Conservation (phyloP, 2,329 filamentous ascomycete species). For the Pestalotiopsis sp. region DNA sequence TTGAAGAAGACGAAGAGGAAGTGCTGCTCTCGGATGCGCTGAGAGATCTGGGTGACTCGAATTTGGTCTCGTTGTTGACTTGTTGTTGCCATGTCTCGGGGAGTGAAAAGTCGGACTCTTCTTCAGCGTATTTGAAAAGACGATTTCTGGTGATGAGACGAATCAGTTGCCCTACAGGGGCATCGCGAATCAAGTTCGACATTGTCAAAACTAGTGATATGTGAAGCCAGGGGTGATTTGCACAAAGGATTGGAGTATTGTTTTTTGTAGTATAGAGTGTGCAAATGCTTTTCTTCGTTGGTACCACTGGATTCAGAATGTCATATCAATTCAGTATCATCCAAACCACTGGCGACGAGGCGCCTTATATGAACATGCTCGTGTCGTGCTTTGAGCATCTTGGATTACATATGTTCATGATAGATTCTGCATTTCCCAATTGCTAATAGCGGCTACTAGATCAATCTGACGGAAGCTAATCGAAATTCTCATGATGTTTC, state of each 20-base stretch:
- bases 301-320: neutral
- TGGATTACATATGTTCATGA: neutral
- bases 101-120: conserved; percentile 23
- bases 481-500: neutral
- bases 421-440: neutral
- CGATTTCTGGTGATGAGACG: conserved; percentile 31
- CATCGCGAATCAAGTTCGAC: conserved; percentile 25
- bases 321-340: neutral
- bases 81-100: conserved; percentile 21
- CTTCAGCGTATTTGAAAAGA: conserved; percentile 24
- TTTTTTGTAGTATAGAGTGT: neutral
- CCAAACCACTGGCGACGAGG: neutral
- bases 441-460: neutral
- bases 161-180: conserved; percentile 31
- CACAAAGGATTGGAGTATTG: neutral
- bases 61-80: conserved; percentile 14
- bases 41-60: neutral
- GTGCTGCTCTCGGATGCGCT: neutral
- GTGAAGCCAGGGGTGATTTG: neutral
- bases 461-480: neutral
- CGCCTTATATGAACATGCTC: conserved; percentile 3
- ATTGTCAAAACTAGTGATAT: conserved; percentile 11
- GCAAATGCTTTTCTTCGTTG: neutral
- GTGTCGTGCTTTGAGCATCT: neutral
- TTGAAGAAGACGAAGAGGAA: conserved; percentile 20